A percentile compares a stretch with the other conserved stretches of the same genome.
Evolutionary conservation across 495 filamentous ascomycete genomes (phyloP).

Genomic region (Sabuloglossum arenarium): DNA sequence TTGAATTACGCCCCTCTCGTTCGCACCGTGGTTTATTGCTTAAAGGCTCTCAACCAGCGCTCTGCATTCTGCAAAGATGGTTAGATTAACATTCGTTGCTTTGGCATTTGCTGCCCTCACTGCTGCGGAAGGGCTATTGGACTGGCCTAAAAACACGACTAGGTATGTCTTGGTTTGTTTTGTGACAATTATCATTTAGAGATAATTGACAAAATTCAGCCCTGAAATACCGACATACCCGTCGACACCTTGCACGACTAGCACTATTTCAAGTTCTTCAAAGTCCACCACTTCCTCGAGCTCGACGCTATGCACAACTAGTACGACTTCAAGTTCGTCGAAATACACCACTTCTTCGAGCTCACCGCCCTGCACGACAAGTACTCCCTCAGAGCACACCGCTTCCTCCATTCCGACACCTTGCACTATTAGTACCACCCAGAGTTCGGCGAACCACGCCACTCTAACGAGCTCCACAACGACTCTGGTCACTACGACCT

Average conservation of each 20-base stretch:
- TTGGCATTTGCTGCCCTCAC: slow-evolving; percentile 12
- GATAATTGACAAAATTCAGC: slow-evolving; percentile 4
- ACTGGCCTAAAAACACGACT: slow-evolving; percentile 15
- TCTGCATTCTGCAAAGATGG: slow-evolving; percentile 6
- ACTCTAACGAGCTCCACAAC: background rate
- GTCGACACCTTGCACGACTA: slow-evolving; percentile 15
- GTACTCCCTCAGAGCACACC: too few species aligned
- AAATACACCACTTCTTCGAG: slow-evolving; percentile 2
- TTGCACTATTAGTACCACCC: background rate
- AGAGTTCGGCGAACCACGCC: background rate
- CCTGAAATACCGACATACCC: slow-evolving; percentile 5
- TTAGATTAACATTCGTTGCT: slow-evolving; percentile 11
- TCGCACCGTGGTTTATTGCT: slow-evolving; percentile 2
- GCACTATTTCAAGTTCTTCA: slow-evolving; percentile 24
- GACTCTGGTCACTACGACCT: background rate
- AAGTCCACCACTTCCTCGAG: slow-evolving; percentile 21
- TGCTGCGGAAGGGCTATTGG: slow-evolving; percentile 1
- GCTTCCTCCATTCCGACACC: too few species aligned
- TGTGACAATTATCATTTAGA: slow-evolving; percentile 9
- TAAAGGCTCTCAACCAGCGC: background rate
- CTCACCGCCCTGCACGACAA: background rate
- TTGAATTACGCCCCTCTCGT: slow-evolving; percentile 6
- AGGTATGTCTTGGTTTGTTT: background rate
- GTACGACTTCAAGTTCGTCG: background rate
- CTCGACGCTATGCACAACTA: background rate